Conservation (phyloP, 1,284 basidiomycete genomes). For the Phellopilus nigrolimitatus region DNA sequence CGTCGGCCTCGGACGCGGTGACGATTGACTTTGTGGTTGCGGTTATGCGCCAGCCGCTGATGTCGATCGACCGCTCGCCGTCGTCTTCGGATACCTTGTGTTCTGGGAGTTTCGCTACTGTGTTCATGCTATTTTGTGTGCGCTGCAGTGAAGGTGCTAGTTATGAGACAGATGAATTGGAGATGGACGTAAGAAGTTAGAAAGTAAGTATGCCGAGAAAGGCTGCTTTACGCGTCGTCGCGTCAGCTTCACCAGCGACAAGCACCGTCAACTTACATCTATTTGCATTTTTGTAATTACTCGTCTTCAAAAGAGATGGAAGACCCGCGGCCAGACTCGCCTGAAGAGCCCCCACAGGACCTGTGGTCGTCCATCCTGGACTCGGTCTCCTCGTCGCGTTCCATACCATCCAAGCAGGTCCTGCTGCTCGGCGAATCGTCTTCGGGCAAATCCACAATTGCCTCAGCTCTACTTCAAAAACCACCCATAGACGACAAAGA, state of each 20-base stretch:
- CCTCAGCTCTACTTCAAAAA: constrained; percentile 67
- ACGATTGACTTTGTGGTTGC: constrained; percentile 69
- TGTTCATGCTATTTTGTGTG: constrained; percentile 32
- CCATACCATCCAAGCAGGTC: constrained; percentile 83
- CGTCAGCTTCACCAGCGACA: no score
- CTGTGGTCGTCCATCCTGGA: constrained; percentile 90
- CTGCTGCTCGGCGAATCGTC: constrained; percentile 74
- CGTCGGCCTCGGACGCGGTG: constrained; percentile 70
- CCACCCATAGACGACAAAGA: constrained; percentile 53
- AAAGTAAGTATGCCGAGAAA: neutral
- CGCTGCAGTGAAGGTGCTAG: neutral
- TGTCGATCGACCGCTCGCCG: constrained; percentile 60
- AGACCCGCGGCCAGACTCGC: constrained; percentile 55
- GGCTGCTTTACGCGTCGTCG: neutral
- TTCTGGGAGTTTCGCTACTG: constrained; percentile 46
- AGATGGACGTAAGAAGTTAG: neutral
- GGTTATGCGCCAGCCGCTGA: constrained; percentile 61
- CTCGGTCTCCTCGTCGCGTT: constrained; percentile 79
- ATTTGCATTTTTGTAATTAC: neutral
- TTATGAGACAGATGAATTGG: neutral
- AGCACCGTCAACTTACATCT: neutral
- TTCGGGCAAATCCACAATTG: constrained; percentile 73
- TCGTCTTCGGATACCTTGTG: constrained; percentile 63
- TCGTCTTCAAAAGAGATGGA: constrained; percentile 30
- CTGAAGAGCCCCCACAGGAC: constrained; percentile 69